Conservation (phyloP, 1,284 basidiomycete genomes). For the Leccinum proliferum region DNA sequence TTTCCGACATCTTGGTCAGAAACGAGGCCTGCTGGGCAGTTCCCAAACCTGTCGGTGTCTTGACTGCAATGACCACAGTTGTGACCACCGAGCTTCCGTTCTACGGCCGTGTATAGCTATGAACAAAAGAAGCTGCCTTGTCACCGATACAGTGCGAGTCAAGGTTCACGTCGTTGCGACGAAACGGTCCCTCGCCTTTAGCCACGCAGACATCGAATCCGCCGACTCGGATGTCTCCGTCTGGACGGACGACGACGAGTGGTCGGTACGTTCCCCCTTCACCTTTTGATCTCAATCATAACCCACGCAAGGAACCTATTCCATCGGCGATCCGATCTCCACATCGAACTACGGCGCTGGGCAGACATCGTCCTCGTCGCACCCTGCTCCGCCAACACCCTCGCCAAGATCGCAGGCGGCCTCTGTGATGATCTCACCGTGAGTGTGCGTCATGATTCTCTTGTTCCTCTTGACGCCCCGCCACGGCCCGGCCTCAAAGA, state of each 20-base stretch:
- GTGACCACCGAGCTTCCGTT: no score
- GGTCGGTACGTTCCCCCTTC: neutral
- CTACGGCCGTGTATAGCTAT: no score
- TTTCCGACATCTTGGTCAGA: constrained; percentile 61
- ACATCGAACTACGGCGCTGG: constrained; percentile 96
- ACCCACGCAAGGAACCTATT: constrained; percentile 42
- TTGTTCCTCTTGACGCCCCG: neutral
- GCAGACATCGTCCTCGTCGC: constrained; percentile 93
- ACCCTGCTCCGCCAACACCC: constrained; percentile 93
- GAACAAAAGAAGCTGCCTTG: no score
- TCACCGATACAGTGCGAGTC: constrained; percentile 32
- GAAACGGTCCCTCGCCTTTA: constrained; percentile 69
- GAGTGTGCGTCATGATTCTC: neutral
- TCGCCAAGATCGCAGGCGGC: constrained; percentile 89
- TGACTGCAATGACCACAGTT: no score
- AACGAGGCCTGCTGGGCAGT: constrained; percentile 36
- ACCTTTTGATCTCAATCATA: neutral
- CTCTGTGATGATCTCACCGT: constrained; percentile 34
- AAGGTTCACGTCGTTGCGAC: constrained; percentile 85
- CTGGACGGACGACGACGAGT: neutral
- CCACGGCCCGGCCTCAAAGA: constrained; percentile 40
- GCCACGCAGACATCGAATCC: constrained; percentile 8
- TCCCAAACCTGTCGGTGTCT: no score
- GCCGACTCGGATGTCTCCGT: neutral
- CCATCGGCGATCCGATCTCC: constrained; percentile 91